Conservation (phyloP, 495 filamentous ascomycete genomes). For the Sordaria brevicollis region DNA sequence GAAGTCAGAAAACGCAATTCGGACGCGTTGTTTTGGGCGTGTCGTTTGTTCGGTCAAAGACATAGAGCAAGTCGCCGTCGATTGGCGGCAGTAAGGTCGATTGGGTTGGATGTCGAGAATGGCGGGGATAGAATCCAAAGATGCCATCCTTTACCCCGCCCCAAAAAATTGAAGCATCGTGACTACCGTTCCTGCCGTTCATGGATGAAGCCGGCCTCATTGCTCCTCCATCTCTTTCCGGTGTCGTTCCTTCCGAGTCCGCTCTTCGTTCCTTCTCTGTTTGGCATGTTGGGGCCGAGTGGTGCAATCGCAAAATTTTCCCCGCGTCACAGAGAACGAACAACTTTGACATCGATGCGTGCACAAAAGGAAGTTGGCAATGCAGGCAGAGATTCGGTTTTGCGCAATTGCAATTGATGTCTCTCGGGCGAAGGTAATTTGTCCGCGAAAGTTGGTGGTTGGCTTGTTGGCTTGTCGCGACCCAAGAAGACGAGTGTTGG, state of each 20-base stretch:
- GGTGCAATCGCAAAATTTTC: background rate
- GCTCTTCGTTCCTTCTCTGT: background rate
- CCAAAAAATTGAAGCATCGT: background rate
- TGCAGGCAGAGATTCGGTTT: background rate
- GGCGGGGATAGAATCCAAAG: background rate
- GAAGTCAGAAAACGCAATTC: background rate
- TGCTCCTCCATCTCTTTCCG: background rate
- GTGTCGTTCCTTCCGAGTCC: background rate
- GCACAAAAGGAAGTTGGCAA: background rate
- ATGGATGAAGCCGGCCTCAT: background rate
- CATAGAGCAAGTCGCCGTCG: background rate
- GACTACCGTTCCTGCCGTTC: background rate
- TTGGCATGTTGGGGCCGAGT: background rate
- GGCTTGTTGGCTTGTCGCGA: too few relatives aligned
- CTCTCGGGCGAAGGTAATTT: background rate
- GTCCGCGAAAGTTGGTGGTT: too few relatives aligned
- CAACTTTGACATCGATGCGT: background rate
- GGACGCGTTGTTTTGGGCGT: background rate
- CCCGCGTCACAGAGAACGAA: background rate
- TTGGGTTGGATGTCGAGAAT: background rate
- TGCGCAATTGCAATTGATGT: background rate
- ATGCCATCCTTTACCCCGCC: background rate
- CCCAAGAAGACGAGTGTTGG: too few relatives aligned
- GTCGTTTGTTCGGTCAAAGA: background rate
- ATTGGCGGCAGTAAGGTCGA: background rate